A percentile compares a stretch with the other conserved stretches of the same genome.
phyloP scores from a whole-genome alignment of 257 asterid species.

The Nemophila menziesii region DNA sequence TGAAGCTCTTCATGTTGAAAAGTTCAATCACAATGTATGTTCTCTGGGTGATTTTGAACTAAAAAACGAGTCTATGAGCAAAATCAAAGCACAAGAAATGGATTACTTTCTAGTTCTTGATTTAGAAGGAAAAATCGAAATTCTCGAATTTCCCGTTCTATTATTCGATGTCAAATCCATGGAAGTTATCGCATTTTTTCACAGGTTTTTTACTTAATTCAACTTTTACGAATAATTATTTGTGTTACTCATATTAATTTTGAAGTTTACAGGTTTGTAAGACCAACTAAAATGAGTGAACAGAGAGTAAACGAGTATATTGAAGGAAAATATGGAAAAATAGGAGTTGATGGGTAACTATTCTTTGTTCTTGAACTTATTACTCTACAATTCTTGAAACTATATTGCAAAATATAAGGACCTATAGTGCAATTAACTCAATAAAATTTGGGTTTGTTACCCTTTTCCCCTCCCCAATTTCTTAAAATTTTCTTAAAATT shows the following conservation, averaged over 20 bases:
- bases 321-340: constrained; percentile 73
- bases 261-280: constrained; percentile 56
- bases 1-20: constrained; percentile 53
- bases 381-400: not conserved
- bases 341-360: constrained; percentile 78
- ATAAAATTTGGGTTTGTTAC: too few relatives aligned
- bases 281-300: constrained; percentile 75
- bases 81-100: constrained; percentile 39
- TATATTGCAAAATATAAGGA: too few relatives aligned
- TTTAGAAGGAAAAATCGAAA: constrained; percentile 99
- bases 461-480: too few relatives aligned
- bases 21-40: constrained; percentile 46
- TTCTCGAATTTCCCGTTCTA: constrained; percentile 84
- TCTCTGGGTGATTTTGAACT: constrained; percentile 31
- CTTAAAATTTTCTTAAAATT: too few relatives aligned
- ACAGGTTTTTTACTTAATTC: constrained; percentile 75
- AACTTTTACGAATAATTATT: too few relatives aligned
- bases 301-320: constrained; percentile 60
- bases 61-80: constrained; percentile 15
- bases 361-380: not conserved
- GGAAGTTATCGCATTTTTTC: constrained; percentile 68
- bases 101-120: constrained; percentile 87
- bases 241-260: constrained; percentile 1
- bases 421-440: too few relatives aligned
- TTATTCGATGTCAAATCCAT: constrained; percentile 67